A percentile compares a stretch with the other conserved stretches of the same genome.
phyloP scores from a whole-genome alignment of 106 monocot genomes.

The Acorus calamus region DNA sequence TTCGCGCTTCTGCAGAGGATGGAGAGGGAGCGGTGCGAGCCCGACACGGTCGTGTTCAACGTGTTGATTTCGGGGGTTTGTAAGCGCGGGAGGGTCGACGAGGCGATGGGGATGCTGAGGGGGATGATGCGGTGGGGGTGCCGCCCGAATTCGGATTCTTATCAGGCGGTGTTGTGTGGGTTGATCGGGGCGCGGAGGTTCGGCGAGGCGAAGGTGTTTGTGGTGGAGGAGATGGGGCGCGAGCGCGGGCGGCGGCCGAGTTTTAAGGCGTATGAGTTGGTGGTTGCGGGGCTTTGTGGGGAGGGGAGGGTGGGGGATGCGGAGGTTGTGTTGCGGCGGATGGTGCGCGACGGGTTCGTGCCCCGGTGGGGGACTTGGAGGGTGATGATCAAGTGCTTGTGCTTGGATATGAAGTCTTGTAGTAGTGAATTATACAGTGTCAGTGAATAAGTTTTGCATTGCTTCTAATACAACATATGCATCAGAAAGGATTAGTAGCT shows the following conservation, averaged over 20 bases:
- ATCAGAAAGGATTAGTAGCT: no score
- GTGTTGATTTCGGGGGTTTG: slow-evolving; percentile 73
- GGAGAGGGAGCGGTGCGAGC: slow-evolving; percentile 41
- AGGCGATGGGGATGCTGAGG: slow-evolving; percentile 59
- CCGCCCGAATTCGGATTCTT: slow-evolving; percentile 70
- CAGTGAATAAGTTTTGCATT: no score
- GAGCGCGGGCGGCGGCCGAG: slow-evolving; percentile 41
- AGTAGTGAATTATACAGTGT: no score
- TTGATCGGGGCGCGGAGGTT: slow-evolving; percentile 32
- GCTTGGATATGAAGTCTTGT: no score
- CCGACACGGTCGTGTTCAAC: slow-evolving; percentile 65
- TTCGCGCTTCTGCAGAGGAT: slow-evolving; percentile 56
- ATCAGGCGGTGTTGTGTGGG: slow-evolving; percentile 69
- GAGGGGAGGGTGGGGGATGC: slow-evolving; percentile 35
- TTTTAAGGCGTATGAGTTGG: slow-evolving; percentile 54
- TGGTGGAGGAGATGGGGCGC: slow-evolving; percentile 33
- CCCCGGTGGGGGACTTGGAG: slow-evolving; percentile 77
- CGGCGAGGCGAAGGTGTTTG: slow-evolving; percentile 54
- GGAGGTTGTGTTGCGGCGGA: slow-evolving; percentile 51
- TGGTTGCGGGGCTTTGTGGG: slow-evolving; percentile 59
- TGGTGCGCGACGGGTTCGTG: slow-evolving; percentile 68
- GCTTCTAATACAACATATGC: no score
- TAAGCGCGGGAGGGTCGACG: slow-evolving; percentile 36
- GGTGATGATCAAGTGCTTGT: slow-evolving; percentile 41
- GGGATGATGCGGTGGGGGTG: slow-evolving; percentile 60